Conservation (phyloP, 208 protist species). For the Trypanosoma melophagium region DNA sequence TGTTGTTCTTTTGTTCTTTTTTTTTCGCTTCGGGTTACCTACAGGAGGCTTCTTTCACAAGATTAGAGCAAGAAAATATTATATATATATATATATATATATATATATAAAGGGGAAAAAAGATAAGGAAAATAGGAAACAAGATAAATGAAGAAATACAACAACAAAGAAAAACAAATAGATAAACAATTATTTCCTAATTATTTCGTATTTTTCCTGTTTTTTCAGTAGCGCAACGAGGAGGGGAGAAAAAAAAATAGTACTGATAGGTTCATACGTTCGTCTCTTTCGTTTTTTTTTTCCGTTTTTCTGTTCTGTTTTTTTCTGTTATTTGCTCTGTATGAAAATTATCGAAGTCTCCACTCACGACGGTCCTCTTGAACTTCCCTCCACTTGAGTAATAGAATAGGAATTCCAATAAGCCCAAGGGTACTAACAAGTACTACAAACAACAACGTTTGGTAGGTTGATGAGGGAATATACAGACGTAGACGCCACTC, state of each 20-base stretch:
- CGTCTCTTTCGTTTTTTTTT: neutral
- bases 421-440: conserved; percentile 35
- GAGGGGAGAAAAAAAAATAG: no score
- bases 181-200: conserved; percentile 1
- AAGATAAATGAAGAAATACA: conserved; percentile 30
- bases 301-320: conserved; percentile 1
- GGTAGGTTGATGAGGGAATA: conserved; percentile 51
- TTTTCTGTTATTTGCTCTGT: neutral
- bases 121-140: no score
- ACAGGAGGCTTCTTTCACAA: no score
- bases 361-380: conserved; percentile 51
- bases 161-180: conserved; percentile 6
- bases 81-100: conserved; percentile 4
- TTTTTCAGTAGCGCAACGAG: no score
- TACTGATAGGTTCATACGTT: no score
- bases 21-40: no score
- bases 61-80: no score
- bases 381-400: conserved; percentile 57
- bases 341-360: conserved; percentile 42
- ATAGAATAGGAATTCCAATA: conserved; percentile 57
- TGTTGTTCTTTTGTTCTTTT: conserved; percentile 24
- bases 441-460: conserved; percentile 38
- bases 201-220: conserved; percentile 14
- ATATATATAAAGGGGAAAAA: no score
- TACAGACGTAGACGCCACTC: conserved; percentile 65